phyloP scores from a whole-genome alignment of 1,139 yeast genomes.

The Candida glucosophila region DNA sequence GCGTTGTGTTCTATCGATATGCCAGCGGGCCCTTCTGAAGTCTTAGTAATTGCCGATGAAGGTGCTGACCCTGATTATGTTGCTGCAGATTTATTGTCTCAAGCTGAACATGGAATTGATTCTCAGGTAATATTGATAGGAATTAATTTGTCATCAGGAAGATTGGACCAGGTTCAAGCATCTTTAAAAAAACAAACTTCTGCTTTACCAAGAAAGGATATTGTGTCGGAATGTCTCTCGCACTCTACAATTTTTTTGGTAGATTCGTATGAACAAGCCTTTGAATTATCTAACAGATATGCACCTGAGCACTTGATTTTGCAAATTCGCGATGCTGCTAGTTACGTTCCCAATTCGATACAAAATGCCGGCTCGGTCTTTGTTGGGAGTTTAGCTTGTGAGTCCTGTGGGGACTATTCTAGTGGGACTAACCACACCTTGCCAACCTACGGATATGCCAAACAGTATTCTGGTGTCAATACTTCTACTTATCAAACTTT shows the following conservation, averaged over 20 bases:
- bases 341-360: conserved; percentile 60
- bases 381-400: conserved; percentile 94
- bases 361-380: conserved; percentile 95
- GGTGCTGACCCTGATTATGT: conserved; percentile 90
- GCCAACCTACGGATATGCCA: conserved; percentile 97
- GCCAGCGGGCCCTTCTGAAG: conserved; percentile 99
- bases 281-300: conserved; percentile 74
- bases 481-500: conserved; percentile 93
- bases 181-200: conserved; percentile 82
- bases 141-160: conserved; percentile 52
- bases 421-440: conserved; percentile 96
- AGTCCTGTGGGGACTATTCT: conserved; percentile 96
- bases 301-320: conserved; percentile 97
- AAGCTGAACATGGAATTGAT: conserved; percentile 98
- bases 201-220: conserved; percentile 86
- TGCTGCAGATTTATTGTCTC: conserved; percentile 89
- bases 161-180: conserved; percentile 61
- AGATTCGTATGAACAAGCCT: conserved; percentile 6
- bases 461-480: conserved; percentile 95
- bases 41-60: conserved; percentile 82
- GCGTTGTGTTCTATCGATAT: conserved; percentile 94
- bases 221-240: conserved; percentile 82
- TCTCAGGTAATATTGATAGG: conserved; percentile 93
- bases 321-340: conserved; percentile 72
- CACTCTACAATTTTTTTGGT: conserved; percentile 68